A percentile compares a stretch with the other conserved stretches of the same genome.
Evolutionary conservation across 2,329 filamentous ascomycete genomes (phyloP).

Genomic region (Xylariaceae sp.): DNA sequence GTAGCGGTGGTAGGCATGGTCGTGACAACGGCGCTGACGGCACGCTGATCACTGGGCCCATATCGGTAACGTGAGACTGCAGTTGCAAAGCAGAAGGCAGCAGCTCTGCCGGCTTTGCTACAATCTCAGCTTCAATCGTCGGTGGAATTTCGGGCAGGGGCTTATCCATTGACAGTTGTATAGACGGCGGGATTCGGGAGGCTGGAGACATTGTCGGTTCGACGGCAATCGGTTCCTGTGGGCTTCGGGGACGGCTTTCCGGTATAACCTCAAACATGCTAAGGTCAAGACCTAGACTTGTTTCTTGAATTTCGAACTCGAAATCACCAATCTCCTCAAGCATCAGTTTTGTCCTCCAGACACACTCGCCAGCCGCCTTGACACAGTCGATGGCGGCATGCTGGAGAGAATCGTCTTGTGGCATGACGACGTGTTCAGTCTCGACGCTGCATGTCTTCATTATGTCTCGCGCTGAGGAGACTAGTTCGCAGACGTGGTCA

Average conservation of each 20-base stretch:
- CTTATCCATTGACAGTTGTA: conserved; percentile 53
- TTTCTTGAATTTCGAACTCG: conserved; percentile 68
- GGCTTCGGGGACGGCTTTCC: conserved; percentile 29
- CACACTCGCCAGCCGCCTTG: conserved; percentile 83
- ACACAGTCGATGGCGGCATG: conserved; percentile 82
- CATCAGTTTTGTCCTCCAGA: conserved; percentile 76
- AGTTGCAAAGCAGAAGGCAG: conserved; percentile 40
- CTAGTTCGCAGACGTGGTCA: conserved; percentile 71
- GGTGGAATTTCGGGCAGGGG: conserved; percentile 61
- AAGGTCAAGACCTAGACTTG: conserved; percentile 52
- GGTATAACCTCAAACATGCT: conserved; percentile 43
- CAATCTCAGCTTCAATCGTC: conserved; percentile 21
- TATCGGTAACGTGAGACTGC: conserved; percentile 38
- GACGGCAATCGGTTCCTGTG: conserved; percentile 36
- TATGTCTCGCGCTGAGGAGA: conserved; percentile 74
- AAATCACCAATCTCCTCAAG: conserved; percentile 90
- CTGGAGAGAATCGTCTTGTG: conserved; percentile 72
- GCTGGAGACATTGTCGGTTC: conserved; percentile 35
- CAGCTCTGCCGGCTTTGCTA: conserved; percentile 18
- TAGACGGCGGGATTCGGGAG: conserved; percentile 25
- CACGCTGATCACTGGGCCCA: conserved; percentile 38
- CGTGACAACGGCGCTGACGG: conserved; percentile 46
- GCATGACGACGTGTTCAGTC: conserved; percentile 73
- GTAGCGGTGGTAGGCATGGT: conserved; percentile 50
- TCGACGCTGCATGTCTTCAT: conserved; percentile 63